Percentiles rank a stretch among this genome's conserved stretches.
Evolutionary conservation across 1,139 yeast genomes (phyloP).

Genomic region (Kurtzmaniella quercitrusa): DNA sequence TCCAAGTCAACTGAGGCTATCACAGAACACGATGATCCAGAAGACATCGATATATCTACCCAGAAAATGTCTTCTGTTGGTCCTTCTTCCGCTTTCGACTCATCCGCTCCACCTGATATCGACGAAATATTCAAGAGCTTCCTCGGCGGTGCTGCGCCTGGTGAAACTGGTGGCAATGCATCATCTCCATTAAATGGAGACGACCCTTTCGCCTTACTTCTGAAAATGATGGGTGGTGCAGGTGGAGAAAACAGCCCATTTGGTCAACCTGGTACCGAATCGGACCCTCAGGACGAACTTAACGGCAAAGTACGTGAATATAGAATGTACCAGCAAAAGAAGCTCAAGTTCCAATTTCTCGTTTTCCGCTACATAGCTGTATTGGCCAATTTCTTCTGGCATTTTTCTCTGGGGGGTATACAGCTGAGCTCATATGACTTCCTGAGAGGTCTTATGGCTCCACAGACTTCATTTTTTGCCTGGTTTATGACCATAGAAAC

Average conservation of each 20-base stretch:
- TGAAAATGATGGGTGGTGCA: conserved; percentile 19
- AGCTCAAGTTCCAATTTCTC: conserved; percentile 31
- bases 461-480: conserved; percentile 21
- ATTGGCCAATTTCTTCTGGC: conserved; percentile 32
- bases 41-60: conserved; percentile 21
- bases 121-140: conserved; percentile 35
- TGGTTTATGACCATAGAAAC: conserved; percentile 33
- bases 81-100: conserved; percentile 8
- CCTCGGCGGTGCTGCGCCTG: conserved; percentile 13
- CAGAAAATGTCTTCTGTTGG: conserved; percentile 10
- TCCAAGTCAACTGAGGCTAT: not conserved
- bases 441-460: conserved; percentile 21
- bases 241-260: conserved; percentile 12
- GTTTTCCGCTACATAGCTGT: conserved; percentile 26
- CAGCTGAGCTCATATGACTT: conserved; percentile 26
- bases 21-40: conserved; percentile 28
- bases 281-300: conserved; percentile 24
- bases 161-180: conserved; percentile 7
- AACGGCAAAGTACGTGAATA: conserved; percentile 28
- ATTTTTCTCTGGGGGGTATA: conserved; percentile 16
- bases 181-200: conserved; percentile 4
- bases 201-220: conserved; percentile 32
- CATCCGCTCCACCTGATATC: conserved; percentile 18
- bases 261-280: conserved; percentile 11
- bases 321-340: conserved; percentile 29